Conservation (phyloP, 1,284 basidiomycete genomes). For the Austropuccinia psidii region DNA sequence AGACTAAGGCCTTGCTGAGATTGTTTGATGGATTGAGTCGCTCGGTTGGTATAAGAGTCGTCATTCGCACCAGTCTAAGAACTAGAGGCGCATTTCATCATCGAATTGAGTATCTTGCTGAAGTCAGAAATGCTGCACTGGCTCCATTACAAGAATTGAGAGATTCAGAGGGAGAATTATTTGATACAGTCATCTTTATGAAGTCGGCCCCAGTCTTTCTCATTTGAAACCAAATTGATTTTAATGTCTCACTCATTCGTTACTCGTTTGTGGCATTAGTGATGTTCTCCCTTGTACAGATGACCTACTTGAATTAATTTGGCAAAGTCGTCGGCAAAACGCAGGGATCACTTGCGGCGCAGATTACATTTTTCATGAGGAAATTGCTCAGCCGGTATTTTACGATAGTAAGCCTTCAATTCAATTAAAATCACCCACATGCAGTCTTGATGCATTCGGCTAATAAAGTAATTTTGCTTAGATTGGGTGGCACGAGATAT, state of each 20-base stretch:
- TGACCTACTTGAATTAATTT: slow-evolving; percentile 88
- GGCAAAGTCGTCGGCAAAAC: slow-evolving; percentile 80
- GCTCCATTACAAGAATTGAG: slow-evolving; percentile 83
- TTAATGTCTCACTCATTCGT: not conserved
- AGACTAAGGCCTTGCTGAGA: slow-evolving; percentile 84
- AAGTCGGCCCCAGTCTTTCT: slow-evolving; percentile 47
- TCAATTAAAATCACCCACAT: not conserved
- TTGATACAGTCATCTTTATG: slow-evolving; percentile 94
- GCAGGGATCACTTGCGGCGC: slow-evolving; percentile 93
- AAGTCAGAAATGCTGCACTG: slow-evolving; percentile 89
- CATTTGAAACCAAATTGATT: not conserved
- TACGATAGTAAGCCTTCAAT: slow-evolving; percentile 32
- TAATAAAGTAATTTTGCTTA: not conserved
- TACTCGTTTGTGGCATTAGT: slow-evolving; percentile 49
- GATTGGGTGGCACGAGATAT: slow-evolving; percentile 89
- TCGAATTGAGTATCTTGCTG: slow-evolving; percentile 94
- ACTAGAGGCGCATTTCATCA: slow-evolving; percentile 93
- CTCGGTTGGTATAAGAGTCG: slow-evolving; percentile 77
- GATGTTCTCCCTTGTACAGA: slow-evolving; percentile 92
- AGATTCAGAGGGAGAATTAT: slow-evolving; percentile 78
- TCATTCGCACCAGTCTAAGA: slow-evolving; percentile 79
- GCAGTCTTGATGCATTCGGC: not conserved
- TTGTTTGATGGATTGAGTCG: slow-evolving; percentile 85
- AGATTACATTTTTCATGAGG: slow-evolving; percentile 95
- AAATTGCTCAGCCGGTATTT: slow-evolving; percentile 57